These are phyloP conservation scores for Monosporascus ibericus DNA, from an alignment of 2,329 filamentous ascomycete species.

Conservation along the genomic window DNA sequence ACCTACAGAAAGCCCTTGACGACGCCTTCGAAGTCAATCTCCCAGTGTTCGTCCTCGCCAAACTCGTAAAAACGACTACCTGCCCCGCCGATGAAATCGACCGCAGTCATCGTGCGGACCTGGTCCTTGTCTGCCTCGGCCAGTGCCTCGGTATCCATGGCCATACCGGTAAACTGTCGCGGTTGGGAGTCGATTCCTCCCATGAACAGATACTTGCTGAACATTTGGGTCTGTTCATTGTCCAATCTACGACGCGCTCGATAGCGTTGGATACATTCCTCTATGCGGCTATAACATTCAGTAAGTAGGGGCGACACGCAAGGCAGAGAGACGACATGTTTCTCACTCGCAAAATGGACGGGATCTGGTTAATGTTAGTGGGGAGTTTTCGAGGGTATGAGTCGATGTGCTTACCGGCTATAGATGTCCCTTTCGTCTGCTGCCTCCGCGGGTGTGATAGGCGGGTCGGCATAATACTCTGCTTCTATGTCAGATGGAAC, in stretches of 20 bases:
- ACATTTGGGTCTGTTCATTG: conserved; percentile 53
- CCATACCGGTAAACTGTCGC: conserved; percentile 55
- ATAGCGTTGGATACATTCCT: conserved; percentile 79
- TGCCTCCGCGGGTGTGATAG: conserved; percentile 65
- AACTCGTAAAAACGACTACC: conserved; percentile 45
- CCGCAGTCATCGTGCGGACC: conserved; percentile 58
- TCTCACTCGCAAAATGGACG: conserved; percentile 53
- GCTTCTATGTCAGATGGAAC: conserved; percentile 7
- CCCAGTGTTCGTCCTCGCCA: conserved; percentile 51
- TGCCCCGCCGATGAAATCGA: conserved; percentile 48
- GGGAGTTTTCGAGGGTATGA: not conserved
- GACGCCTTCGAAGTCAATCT: conserved; percentile 74
- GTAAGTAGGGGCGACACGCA: not conserved
- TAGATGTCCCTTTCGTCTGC: conserved; percentile 65
- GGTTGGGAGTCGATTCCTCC: conserved; percentile 66
- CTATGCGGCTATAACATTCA: conserved; percentile 58
- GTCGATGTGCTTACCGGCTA: conserved; percentile 41
- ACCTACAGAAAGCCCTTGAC: conserved; percentile 72
- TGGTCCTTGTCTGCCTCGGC: conserved; percentile 57
- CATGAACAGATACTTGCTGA: conserved; percentile 74
- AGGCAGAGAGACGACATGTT: not conserved
- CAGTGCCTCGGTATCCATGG: conserved; percentile 42
- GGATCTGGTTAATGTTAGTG: conserved; percentile 28
- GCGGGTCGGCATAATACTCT: conserved; percentile 75
- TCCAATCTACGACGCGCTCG: conserved; percentile 70